A percentile compares a stretch with the other conserved stretches of the same genome.
Conservation (phyloP, 345 rosid species). For the Passiflora organensis region DNA sequence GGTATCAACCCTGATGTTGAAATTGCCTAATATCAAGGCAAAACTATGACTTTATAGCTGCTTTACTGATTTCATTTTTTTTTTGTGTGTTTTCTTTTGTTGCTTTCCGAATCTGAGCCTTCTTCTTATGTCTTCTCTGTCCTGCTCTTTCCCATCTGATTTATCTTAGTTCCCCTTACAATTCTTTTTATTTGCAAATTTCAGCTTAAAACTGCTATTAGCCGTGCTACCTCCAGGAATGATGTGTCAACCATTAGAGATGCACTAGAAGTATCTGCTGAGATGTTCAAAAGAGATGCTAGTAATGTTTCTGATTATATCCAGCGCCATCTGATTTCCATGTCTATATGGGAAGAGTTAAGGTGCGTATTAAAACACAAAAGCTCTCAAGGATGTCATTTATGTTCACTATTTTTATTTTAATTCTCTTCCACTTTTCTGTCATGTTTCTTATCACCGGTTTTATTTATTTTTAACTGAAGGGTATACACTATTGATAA, state of each 20-base stretch:
- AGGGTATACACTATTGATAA: no score
- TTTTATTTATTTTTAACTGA: background rate
- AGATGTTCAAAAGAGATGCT: constrained; percentile 86
- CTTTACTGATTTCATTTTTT: background rate
- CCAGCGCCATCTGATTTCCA: constrained; percentile 87
- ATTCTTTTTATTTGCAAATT: constrained; percentile 3
- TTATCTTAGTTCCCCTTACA: no score
- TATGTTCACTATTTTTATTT: constrained; percentile 9
- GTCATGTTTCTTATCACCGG: background rate
- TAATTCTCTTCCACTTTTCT: constrained; percentile 1
- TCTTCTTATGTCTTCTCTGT: no score
- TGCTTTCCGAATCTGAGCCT: background rate
- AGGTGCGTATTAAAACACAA: constrained; percentile 35
- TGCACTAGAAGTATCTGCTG: constrained; percentile 98
- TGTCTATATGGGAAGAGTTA: constrained; percentile 96
- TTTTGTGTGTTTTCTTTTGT: background rate
- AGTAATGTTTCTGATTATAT: constrained; percentile 87
- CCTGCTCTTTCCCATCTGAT: no score
- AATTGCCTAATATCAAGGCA: background rate
- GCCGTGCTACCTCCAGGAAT: constrained; percentile 88
- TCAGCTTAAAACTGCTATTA: constrained; percentile 94
- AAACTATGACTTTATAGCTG: background rate
- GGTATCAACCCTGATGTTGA: background rate
- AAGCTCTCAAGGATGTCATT: constrained; percentile 1
- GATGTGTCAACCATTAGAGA: constrained; percentile 84